Evolutionary conservation across 1,139 yeast species (phyloP), one percentile per base, ranked within the genome.

Genomic region (Debaryomyces sp.): DNA sequence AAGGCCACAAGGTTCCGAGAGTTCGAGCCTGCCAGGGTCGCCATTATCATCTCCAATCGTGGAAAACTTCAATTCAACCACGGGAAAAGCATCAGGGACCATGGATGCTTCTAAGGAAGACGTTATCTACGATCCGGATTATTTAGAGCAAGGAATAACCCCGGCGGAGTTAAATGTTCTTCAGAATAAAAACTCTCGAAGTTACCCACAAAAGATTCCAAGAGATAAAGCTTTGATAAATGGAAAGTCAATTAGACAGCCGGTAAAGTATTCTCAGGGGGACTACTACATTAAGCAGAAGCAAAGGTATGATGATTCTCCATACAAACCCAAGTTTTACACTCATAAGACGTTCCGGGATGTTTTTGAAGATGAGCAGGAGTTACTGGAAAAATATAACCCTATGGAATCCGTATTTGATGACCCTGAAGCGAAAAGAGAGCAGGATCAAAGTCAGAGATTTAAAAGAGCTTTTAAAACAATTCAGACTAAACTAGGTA

Each of bases 401-500:
- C 80, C 80, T 5, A 72, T 73, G 60, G 78, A 74, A 50, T 55
- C 61, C 36, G 80, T 76, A 6, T 76, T 76, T 55, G 70, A 70
- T 35, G 66, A 60, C 32, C 61, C 64, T 1, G 64, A 53, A 8
- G 54, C 54, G 35, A 56, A 56, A 21, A 56, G 53, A 21, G 54
- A 49, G 4, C 48, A 50, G n/a, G 54, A 52, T 10, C 57, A 61
- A 43, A 56, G 59, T 41, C 59, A 63, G 36, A 64, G 65, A 36
- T 51, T 72, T 24, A 60, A 62, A 39, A 56, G 58, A 41, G 73
- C 71, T 1, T 61, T 72, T 41, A 64, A 63, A 49, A 60, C 59
- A 22, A 53, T 74, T 24, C 70, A 65, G 45, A 59, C 59, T 6
- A 67, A 64, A 47, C 53, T 72, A 44, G 71, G 70, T 4, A 68